These are phyloP conservation scores for Sanguinoderma infundibulare DNA, from an alignment of 1,284 basidiomycete species.

Conservation along the genomic window DNA sequence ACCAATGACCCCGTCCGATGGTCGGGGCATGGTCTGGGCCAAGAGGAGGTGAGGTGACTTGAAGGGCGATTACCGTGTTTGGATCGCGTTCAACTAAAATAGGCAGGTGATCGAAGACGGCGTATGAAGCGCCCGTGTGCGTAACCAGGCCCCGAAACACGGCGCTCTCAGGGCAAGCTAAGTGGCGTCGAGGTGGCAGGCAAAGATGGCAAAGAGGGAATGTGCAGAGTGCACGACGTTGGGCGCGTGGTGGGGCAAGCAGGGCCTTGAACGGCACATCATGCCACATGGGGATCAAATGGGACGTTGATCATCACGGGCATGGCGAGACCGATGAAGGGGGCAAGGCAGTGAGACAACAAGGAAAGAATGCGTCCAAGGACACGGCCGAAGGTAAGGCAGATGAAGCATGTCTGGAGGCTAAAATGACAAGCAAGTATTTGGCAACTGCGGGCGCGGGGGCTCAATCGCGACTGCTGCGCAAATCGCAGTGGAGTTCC, in stretches of 20 bases:
- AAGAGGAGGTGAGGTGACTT: neutral
- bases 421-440: no score
- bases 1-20: neutral
- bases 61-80: neutral
- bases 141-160: conserved; percentile 2
- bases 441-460: no score
- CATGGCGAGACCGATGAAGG: neutral
- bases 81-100: neutral
- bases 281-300: conserved; percentile 3
- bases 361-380: neutral
- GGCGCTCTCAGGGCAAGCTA: neutral
- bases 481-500: no score
- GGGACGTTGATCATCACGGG: conserved; percentile 6
- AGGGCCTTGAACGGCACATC: neutral
- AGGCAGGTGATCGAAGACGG: neutral
- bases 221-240: neutral
- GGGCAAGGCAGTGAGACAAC: neutral
- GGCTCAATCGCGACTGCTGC: no score
- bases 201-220: neutral
- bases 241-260: neutral
- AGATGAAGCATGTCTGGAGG: no score
- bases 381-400: neutral
- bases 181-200: neutral
- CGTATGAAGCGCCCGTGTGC: conserved; percentile 13
- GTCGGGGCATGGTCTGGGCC: neutral